phyloP scores from a whole-genome alignment of 129 eudicot genomes.

The Flaveria bidentis region DNA sequence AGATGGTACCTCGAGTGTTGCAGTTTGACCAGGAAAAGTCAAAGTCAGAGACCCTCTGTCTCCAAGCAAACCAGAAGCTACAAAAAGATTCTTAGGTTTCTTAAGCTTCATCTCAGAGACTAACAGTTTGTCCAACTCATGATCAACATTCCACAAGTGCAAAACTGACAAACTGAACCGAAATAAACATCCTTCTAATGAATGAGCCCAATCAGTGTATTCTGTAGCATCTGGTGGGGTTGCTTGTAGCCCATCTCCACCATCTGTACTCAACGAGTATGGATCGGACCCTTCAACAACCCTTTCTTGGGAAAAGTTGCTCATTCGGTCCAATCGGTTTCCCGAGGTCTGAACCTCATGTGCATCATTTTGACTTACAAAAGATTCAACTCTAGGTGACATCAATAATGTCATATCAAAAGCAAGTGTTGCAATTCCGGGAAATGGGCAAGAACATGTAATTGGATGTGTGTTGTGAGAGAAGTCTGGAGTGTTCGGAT shows the following conservation, averaged over 20 bases:
- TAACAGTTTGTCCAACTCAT: slow-evolving; percentile 74
- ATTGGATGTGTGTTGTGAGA: slow-evolving; percentile 45
- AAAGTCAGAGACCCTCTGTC: slow-evolving; percentile 91
- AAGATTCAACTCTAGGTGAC: slow-evolving; percentile 52
- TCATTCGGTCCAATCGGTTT: slow-evolving; percentile 26
- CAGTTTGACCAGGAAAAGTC: slow-evolving; percentile 68
- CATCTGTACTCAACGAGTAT: slow-evolving; percentile 29
- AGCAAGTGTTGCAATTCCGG: slow-evolving; percentile 74
- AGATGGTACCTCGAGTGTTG: slow-evolving; percentile 69
- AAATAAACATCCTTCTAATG: slow-evolving; percentile 61
- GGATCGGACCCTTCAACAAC: slow-evolving; percentile 37
- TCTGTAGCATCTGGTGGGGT: slow-evolving; percentile 34
- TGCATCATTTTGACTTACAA: slow-evolving; percentile 30
- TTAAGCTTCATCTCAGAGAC: slow-evolving; percentile 78
- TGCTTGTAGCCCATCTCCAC: slow-evolving; percentile 40
- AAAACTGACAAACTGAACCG: slow-evolving; percentile 83
- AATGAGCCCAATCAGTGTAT: slow-evolving; percentile 45
- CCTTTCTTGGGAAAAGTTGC: slow-evolving; percentile 35
- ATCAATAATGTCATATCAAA: slow-evolving; percentile 73
- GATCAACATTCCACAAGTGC: slow-evolving; percentile 88
- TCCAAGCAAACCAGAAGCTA: slow-evolving; percentile 88
- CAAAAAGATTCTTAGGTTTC: slow-evolving; percentile 58
- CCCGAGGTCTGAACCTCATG: slow-evolving; percentile 37
- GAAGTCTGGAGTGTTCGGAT: slow-evolving; percentile 28
- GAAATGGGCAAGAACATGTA: slow-evolving; percentile 75